Conservation (phyloP, 2,329 filamentous ascomycete species). For the Sphaceloma murrayae region DNA sequence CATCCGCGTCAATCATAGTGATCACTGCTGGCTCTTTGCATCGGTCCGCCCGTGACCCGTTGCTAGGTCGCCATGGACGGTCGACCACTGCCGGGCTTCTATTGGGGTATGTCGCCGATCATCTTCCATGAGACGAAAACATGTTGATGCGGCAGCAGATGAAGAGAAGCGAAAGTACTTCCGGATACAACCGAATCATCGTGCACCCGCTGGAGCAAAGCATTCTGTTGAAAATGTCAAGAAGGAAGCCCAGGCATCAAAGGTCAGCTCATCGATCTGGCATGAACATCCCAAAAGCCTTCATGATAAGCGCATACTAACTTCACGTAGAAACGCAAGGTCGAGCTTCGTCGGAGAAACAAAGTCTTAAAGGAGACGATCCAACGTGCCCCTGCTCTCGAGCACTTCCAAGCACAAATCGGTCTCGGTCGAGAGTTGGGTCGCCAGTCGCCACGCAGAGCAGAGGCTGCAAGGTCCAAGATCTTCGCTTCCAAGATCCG, state of each 20-base stretch:
- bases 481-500: constrained; percentile 1
- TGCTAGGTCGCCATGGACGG: not conserved
- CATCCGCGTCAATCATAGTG: no score
- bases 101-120: constrained; percentile 31
- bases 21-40: no score
- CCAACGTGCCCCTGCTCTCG: constrained; percentile 12
- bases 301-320: not conserved
- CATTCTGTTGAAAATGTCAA: constrained; percentile 35
- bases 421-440: constrained; percentile 17
- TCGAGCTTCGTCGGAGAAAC: not conserved
- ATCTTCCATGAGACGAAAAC: no score
- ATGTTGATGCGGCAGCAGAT: constrained; percentile 24
- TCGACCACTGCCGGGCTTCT: constrained; percentile 35
- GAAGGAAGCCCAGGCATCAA: constrained; percentile 28
- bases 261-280: constrained; percentile 21
- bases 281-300: not conserved
- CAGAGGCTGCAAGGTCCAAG: constrained; percentile 12
- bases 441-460: constrained; percentile 8
- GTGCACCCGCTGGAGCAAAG: constrained; percentile 29
- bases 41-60: no score
- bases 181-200: constrained; percentile 34
- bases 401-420: constrained; percentile 4
- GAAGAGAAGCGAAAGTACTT: constrained; percentile 43
- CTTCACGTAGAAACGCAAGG: constrained; percentile 17
- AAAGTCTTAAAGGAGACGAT: constrained; percentile 17